Conservation (phyloP, 2,329 filamentous ascomycete genomes). For the Fusarium palustre region DNA sequence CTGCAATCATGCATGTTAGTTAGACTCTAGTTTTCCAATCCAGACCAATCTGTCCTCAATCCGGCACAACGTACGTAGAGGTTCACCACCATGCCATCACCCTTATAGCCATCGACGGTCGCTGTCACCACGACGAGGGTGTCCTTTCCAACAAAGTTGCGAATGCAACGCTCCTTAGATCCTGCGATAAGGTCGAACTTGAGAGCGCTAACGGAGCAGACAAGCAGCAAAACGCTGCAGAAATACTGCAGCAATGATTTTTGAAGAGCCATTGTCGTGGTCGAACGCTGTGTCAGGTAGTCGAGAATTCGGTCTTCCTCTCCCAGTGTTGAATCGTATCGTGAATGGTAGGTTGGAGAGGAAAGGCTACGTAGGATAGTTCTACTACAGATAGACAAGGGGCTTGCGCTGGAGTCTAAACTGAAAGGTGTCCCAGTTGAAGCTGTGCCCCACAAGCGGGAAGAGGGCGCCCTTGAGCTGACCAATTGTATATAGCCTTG, state of each 20-base stretch:
- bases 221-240: slow-evolving; percentile 68
- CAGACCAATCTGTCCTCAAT: slow-evolving; percentile 3
- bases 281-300: slow-evolving; percentile 5
- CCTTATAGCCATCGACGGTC: slow-evolving; percentile 84
- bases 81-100: slow-evolving; percentile 92
- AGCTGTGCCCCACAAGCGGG: slow-evolving; percentile 41
- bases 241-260: slow-evolving; percentile 67
- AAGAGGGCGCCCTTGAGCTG: slow-evolving; percentile 14
- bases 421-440: slow-evolving; percentile 51
- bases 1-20: slow-evolving; percentile 59
- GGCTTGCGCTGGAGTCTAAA: slow-evolving; percentile 38
- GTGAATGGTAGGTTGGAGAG: slow-evolving; percentile 27
- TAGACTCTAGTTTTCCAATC: slow-evolving; percentile 15
- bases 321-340: slow-evolving; percentile 19
- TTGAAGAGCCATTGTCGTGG: slow-evolving; percentile 60
- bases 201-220: slow-evolving; percentile 72
- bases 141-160: slow-evolving; percentile 93
- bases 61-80: slow-evolving; percentile 78
- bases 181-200: slow-evolving; percentile 92
- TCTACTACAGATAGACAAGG: slow-evolving; percentile 36
- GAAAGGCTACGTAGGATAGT: slow-evolving; percentile 44
- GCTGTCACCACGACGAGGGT: slow-evolving; percentile 96
- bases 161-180: slow-evolving; percentile 85
- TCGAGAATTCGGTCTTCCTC: slow-evolving; percentile 18
- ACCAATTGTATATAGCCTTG: slow-evolving; percentile 36